These are phyloP conservation scores for Xylariales sp. DNA, from an alignment of 2,329 filamentous ascomycete genomes.

Conservation along the genomic window DNA sequence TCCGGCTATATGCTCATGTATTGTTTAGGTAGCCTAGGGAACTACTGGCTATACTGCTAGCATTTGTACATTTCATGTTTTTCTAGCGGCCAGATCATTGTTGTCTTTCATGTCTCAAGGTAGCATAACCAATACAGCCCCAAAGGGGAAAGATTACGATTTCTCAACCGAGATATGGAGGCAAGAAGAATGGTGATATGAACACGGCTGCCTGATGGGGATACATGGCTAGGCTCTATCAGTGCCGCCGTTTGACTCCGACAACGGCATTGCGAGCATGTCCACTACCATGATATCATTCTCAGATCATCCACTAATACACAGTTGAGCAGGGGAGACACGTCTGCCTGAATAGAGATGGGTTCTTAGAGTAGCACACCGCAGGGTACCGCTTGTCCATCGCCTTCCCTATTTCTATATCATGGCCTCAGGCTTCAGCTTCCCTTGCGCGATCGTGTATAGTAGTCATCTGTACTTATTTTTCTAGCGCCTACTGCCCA, in stretches of 20 bases:
- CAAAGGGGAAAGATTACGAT: neutral
- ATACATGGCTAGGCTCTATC: conserved; percentile 11
- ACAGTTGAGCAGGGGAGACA: conserved; percentile 41
- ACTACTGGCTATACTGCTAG: neutral
- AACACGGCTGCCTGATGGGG: neutral
- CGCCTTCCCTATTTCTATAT: conserved; percentile 44
- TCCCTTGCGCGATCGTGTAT: conserved; percentile 42
- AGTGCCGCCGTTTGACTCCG: conserved; percentile 49
- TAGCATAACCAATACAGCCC: neutral
- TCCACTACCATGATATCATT: conserved; percentile 43
- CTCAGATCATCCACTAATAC: conserved; percentile 40
- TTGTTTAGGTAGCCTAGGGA: neutral
- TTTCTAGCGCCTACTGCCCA: too few species aligned
- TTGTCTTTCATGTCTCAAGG: too few species aligned
- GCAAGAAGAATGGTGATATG: neutral
- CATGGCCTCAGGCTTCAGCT: conserved; percentile 46
- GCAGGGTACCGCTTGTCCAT: conserved; percentile 41
- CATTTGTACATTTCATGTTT: neutral
- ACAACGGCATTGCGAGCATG: conserved; percentile 45
- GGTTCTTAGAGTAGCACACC: conserved; percentile 43
- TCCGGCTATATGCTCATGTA: neutral
- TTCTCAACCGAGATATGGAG: neutral
- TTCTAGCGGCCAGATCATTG: too few species aligned
- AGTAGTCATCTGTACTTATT: neutral
- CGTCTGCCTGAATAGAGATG: conserved; percentile 44